Evolutionary conservation across 2,329 filamentous ascomycete species (phyloP).

Genomic region (Biscogniauxia mediterranea): DNA sequence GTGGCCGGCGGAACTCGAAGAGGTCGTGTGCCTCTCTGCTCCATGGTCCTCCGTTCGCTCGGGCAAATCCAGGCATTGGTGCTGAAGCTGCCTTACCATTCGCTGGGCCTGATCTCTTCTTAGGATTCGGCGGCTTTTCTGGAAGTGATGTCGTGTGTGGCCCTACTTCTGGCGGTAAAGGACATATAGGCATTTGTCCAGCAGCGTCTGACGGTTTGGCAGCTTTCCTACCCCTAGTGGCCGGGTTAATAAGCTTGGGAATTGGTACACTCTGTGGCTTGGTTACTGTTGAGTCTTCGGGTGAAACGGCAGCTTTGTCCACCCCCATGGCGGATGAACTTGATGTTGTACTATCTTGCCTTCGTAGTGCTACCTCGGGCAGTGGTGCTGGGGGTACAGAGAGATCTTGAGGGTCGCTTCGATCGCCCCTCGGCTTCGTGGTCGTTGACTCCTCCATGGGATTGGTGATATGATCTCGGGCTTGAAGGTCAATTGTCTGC

Average conservation of each 20-base stretch:
- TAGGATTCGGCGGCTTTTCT: conserved; percentile 7
- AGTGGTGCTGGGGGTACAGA: neutral
- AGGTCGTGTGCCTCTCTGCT: conserved; percentile 67
- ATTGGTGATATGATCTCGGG: neutral
- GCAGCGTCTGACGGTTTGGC: conserved; percentile 51
- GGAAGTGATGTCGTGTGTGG: neutral
- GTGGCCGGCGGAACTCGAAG: conserved; percentile 59
- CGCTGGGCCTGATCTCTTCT: conserved; percentile 6
- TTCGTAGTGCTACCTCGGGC: neutral
- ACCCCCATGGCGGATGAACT: neutral
- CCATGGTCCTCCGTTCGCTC: conserved; percentile 62
- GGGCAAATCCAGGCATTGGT: conserved; percentile 44
- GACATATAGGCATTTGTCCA: conserved; percentile 44
- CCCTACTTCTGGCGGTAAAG: conserved; percentile 22
- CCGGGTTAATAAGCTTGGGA: conserved; percentile 43
- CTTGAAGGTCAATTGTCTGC: neutral
- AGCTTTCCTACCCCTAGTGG: conserved; percentile 53
- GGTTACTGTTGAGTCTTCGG: conserved; percentile 2
- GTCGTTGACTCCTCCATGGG: neutral
- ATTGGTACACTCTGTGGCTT: conserved; percentile 5
- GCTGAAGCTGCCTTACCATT: conserved; percentile 11
- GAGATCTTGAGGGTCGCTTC: neutral
- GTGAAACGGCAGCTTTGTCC: neutral
- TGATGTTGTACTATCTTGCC: neutral
- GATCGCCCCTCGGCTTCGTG: neutral